These are phyloP conservation scores for Fusarium torreyae DNA, from an alignment of 2,329 filamentous ascomycete species.

Conservation along the genomic window DNA sequence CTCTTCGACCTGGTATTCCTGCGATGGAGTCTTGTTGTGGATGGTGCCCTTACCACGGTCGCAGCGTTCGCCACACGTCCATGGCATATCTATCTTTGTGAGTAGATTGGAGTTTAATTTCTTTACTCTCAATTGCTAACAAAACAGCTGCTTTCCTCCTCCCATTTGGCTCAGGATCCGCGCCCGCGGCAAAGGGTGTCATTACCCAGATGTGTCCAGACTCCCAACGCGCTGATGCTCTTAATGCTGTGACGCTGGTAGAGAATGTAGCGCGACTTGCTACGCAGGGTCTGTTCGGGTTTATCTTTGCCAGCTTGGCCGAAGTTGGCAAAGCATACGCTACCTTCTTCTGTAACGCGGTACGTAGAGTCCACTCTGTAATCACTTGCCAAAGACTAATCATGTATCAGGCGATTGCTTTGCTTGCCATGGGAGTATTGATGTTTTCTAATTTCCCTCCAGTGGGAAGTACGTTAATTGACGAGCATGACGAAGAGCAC, in stretches of 20 bases:
- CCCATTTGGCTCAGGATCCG: conserved; percentile 78
- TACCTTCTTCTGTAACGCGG: conserved; percentile 78
- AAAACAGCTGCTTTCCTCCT: conserved; percentile 71
- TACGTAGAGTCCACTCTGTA: conserved; percentile 48
- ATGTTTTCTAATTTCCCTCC: conserved; percentile 62
- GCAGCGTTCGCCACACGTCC: conserved; percentile 73
- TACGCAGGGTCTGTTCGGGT: conserved; percentile 76
- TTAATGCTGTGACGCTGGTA: conserved; percentile 78
- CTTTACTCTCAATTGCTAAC: background rate
- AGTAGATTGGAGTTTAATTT: conserved; percentile 18
- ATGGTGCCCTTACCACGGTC: conserved; percentile 74
- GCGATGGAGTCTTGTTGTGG: conserved; percentile 74
- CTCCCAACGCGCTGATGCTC: conserved; percentile 73
- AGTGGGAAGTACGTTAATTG: conserved; percentile 55
- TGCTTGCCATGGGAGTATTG: conserved; percentile 60
- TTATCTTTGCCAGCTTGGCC: conserved; percentile 76
- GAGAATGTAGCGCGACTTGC: conserved; percentile 77
- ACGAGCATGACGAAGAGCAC: conserved; percentile 36
- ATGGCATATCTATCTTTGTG: conserved; percentile 78
- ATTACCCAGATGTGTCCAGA: conserved; percentile 79
- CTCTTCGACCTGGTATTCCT: conserved; percentile 78
- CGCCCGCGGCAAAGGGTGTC: conserved; percentile 79
- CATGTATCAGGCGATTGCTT: conserved; percentile 62
- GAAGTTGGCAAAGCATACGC: conserved; percentile 71
- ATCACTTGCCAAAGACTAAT: conserved; percentile 14